phyloP scores from a whole-genome alignment of 148 eudicot species.

The Fallopia convolvulus region DNA sequence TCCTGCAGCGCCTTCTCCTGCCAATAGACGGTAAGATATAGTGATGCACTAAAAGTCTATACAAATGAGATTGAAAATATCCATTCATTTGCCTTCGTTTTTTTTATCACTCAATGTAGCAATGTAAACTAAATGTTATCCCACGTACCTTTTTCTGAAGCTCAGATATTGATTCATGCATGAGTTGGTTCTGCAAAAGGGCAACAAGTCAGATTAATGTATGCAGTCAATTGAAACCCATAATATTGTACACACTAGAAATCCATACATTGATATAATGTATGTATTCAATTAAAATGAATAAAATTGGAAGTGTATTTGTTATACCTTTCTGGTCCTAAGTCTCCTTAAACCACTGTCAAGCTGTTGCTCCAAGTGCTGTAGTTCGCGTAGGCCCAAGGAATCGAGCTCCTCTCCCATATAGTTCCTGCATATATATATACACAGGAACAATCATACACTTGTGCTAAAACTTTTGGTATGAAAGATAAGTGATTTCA shows the following conservation, averaged over 20 bases:
- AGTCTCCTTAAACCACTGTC: constrained; percentile 65
- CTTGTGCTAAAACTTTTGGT: not conserved
- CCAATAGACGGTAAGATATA: not conserved
- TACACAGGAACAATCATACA: not conserved
- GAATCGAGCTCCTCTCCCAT: constrained; percentile 62
- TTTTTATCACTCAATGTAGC: not conserved
- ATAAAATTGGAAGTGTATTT: no score
- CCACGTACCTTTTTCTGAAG: constrained; percentile 17
- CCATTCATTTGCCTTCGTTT: not conserved
- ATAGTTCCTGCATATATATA: constrained; percentile 41
- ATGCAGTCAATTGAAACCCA: not conserved
- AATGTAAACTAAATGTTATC: not conserved
- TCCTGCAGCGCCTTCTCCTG: constrained; percentile 13
- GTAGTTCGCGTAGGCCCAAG: constrained; percentile 61
- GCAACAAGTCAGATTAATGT: not conserved
- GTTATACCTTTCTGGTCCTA: constrained; percentile 57
- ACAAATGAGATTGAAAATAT: not conserved
- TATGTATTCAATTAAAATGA: no score
- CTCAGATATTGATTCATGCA: constrained; percentile 40
- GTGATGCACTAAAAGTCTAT: not conserved
- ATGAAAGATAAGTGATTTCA: not conserved
- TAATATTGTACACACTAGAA: not conserved
- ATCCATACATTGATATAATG: not conserved
- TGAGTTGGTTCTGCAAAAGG: constrained; percentile 57
- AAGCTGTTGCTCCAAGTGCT: constrained; percentile 68